These are phyloP conservation scores for Solanum virginianum DNA, from an alignment of 257 asterid genomes.

Conservation along the genomic window DNA sequence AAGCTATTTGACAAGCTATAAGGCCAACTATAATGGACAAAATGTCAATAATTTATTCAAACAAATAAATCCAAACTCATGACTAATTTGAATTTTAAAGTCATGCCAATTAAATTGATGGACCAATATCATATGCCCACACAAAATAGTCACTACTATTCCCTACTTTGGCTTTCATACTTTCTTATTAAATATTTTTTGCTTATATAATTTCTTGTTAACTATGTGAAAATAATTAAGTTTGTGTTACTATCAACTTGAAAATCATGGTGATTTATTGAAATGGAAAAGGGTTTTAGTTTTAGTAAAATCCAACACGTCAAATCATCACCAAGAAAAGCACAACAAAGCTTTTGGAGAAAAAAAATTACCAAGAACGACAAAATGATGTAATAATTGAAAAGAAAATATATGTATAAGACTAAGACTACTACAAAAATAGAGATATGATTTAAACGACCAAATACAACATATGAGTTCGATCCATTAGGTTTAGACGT, in stretches of 20 bases:
- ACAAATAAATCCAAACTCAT: not conserved
- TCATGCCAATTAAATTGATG: not conserved
- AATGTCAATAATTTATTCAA: not conserved
- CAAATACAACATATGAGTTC: too few species aligned
- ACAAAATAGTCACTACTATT: not conserved
- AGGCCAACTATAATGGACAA: not conserved
- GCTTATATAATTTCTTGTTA: not conserved
- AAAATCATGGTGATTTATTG: not conserved
- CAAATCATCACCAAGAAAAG: too few species aligned
- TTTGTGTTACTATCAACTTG: not conserved
- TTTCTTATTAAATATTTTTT: not conserved
- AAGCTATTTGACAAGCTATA: not conserved
- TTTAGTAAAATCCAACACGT: too few species aligned
- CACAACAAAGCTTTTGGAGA: too few species aligned
- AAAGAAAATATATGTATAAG: not conserved
- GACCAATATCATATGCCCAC: not conserved
- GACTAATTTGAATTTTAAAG: not conserved
- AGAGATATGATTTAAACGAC: too few species aligned
- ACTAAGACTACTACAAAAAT: not conserved
- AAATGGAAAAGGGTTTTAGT: not conserved
- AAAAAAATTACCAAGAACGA: not conserved
- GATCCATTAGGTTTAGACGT: too few species aligned
- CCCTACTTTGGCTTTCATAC: not conserved
- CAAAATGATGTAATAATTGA: too few species aligned
- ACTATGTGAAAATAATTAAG: not conserved